phyloP scores from a whole-genome alignment of 1,284 basidiomycete species.

The Ustilago sp. region DNA sequence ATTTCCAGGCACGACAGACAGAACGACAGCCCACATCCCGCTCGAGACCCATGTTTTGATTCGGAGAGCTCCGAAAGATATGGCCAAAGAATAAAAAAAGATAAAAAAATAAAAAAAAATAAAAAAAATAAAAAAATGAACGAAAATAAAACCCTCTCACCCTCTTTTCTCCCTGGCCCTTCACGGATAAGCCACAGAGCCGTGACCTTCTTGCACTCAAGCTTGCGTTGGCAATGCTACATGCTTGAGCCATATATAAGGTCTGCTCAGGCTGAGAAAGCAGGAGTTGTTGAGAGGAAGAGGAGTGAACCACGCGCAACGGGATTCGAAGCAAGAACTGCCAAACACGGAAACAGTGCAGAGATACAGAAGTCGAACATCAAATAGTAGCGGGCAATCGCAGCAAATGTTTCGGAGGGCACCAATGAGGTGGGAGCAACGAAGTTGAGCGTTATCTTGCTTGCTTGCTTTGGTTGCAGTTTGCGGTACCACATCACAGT shows the following conservation, averaged over 20 bases:
- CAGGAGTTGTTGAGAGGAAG: not conserved
- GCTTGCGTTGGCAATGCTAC: no score
- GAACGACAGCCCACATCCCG: conserved; percentile 6
- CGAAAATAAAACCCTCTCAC: not conserved
- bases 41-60: conserved; percentile 5
- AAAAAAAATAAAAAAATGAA: not conserved
- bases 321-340: not conserved
- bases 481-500: not conserved
- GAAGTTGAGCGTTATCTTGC: not conserved
- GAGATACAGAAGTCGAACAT: not conserved
- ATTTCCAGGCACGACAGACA: not conserved
- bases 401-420: conserved; percentile 4
- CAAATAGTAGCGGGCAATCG: not conserved
- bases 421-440: conserved; percentile 3
- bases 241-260: not conserved
- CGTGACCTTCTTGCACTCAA: not conserved
- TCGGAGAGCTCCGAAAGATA: conserved; percentile 3
- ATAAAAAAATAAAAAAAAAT: not conserved
- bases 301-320: not conserved
- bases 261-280: not conserved
- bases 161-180: not conserved
- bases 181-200: not conserved
- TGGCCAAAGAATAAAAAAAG: not conserved
- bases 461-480: not conserved
- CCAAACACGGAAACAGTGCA: conserved; percentile 6